Conservation (phyloP, 495 filamentous ascomycete genomes). For the Xylaria cubensis region DNA sequence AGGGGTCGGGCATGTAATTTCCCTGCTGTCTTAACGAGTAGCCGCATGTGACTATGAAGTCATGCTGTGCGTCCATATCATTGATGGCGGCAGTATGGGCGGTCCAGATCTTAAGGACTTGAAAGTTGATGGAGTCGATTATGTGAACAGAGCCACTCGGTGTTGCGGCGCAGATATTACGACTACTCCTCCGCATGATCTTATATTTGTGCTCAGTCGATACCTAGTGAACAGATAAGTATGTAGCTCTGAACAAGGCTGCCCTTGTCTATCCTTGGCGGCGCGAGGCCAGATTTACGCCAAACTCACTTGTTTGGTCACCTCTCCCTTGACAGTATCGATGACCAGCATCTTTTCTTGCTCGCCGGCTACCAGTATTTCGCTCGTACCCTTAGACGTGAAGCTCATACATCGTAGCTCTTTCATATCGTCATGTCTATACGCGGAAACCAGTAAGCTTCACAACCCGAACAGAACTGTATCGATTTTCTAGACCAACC, state of each 20-base stretch:
- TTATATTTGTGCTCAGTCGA: conserved; percentile 77
- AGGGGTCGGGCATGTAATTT: conserved; percentile 76
- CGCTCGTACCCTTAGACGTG: conserved; percentile 77
- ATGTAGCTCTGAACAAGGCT: conserved; percentile 17
- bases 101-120: conserved; percentile 83
- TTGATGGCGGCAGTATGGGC: conserved; percentile 84
- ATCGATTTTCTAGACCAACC: conserved; percentile 47
- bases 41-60: conserved; percentile 94
- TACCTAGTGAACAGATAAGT: conserved; percentile 53
- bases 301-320: conserved; percentile 68
- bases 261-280: neutral
- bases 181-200: conserved; percentile 87
- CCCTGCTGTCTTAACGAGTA: conserved; percentile 71
- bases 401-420: conserved; percentile 94
- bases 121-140: conserved; percentile 77
- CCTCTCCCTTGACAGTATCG: conserved; percentile 83
- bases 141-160: conserved; percentile 83
- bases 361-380: conserved; percentile 85
- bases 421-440: conserved; percentile 73
- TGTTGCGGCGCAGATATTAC: conserved; percentile 91
- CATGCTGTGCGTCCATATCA: conserved; percentile 93
- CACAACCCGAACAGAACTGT: conserved; percentile 7
- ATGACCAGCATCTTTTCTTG: conserved; percentile 89
- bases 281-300: neutral
- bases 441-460: conserved; percentile 17